Percentiles rank a stretch among this genome's conserved stretches.
Evolutionary conservation across 1,139 yeast genomes (phyloP).

Genomic region (Yamadazyma dendronema): DNA sequence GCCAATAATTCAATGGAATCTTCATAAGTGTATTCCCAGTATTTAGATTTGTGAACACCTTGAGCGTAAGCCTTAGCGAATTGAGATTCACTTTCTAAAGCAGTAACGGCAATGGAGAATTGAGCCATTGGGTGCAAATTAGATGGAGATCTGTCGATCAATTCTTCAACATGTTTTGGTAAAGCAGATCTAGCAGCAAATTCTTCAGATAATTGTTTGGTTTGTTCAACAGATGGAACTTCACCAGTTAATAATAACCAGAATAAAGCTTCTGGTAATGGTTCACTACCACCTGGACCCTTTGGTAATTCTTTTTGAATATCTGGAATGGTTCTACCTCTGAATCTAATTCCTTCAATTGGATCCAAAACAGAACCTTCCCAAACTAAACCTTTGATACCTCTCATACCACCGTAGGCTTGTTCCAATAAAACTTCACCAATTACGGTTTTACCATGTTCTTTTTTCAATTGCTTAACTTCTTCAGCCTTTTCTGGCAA

Average conservation of each 20-base stretch:
- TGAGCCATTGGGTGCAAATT: constrained; percentile 98
- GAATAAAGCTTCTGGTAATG: constrained; percentile 88
- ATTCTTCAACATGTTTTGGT: constrained; percentile 82
- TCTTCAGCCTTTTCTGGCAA: constrained; percentile 91
- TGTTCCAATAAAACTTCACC: constrained; percentile 95
- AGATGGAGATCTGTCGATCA: constrained; percentile 79
- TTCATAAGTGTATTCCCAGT: constrained; percentile 92
- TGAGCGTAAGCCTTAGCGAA: constrained; percentile 89
- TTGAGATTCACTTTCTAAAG: constrained; percentile 85
- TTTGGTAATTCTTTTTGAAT: constrained; percentile 90
- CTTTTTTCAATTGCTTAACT: constrained; percentile 85
- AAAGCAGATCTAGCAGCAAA: constrained; percentile 81
- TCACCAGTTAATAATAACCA: constrained; percentile 92
- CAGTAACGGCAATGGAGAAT: constrained; percentile 88
- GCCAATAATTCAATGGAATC: constrained; percentile 88
- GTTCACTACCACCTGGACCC: constrained; percentile 83
- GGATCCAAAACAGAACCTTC: constrained; percentile 99
- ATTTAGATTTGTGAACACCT: constrained; percentile 83
- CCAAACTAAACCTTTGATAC: constrained; percentile 97
- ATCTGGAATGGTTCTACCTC: constrained; percentile 97
- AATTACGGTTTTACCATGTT: constrained; percentile 85
- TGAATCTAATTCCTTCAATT: constrained; percentile 96
- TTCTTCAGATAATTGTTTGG: constrained; percentile 73
- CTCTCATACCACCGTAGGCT: constrained; percentile 99
- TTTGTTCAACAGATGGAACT: constrained; percentile 76